phyloP scores from a whole-genome alignment of 352 stramenopile genomes.

The Pythium dissimile region DNA sequence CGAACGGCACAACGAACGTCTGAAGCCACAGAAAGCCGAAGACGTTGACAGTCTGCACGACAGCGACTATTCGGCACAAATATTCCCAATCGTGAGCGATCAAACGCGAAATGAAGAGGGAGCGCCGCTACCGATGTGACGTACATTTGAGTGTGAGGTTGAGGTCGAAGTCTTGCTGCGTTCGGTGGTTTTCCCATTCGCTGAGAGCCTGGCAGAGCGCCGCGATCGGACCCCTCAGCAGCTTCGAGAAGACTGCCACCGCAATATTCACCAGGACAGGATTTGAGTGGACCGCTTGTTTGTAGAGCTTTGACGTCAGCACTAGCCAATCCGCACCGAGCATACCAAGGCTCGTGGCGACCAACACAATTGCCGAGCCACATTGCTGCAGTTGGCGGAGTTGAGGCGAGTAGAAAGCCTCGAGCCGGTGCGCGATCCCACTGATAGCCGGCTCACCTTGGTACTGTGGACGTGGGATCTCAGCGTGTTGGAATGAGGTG shows the following conservation, averaged over 20 bases:
- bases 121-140: neutral
- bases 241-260: constrained; percentile 41
- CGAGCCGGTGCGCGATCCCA: constrained; percentile 47
- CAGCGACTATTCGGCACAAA: constrained; percentile 44
- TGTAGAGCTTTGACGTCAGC: constrained; percentile 34
- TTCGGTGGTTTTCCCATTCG: constrained; percentile 73
- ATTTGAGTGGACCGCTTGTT: constrained; percentile 11
- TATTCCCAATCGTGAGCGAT: too few species aligned
- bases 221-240: constrained; percentile 25
- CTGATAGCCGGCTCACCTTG: constrained; percentile 46
- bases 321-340: constrained; percentile 30
- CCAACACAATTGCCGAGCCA: constrained; percentile 14
- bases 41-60: constrained; percentile 60
- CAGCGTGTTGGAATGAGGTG: constrained; percentile 16
- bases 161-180: constrained; percentile 61
- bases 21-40: constrained; percentile 56
- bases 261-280: constrained; percentile 29
- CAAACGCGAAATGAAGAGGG: neutral
- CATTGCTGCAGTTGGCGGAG: constrained; percentile 31
- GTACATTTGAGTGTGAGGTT: constrained; percentile 77
- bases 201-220: constrained; percentile 32
- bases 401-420: constrained; percentile 37
- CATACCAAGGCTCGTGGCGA: constrained; percentile 24
- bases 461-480: constrained; percentile 47
- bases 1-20: constrained; percentile 40